A percentile compares a stretch with the other conserved stretches of the same genome.
These are phyloP conservation scores for Cladosporium sp. DNA, from an alignment of 2,329 filamentous ascomycete species.

Conservation along the genomic window DNA sequence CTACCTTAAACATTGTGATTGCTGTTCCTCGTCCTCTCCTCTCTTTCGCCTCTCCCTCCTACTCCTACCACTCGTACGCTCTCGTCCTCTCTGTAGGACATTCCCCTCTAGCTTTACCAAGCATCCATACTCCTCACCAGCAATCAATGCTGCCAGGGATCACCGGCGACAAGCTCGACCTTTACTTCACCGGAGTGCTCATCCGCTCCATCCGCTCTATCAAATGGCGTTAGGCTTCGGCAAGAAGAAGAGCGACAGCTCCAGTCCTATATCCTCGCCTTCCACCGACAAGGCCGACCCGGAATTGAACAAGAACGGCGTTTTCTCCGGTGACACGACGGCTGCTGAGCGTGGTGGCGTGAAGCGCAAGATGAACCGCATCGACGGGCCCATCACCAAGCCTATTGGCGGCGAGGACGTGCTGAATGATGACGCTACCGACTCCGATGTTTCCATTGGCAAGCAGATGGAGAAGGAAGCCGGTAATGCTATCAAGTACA, in stretches of 20 bases:
- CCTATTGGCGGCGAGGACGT: conserved; percentile 33
- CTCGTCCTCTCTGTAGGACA: background rate
- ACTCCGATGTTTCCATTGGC: conserved; percentile 49
- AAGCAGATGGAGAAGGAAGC: conserved; percentile 76
- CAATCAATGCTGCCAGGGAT: conserved; percentile 28
- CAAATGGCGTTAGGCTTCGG: conserved; percentile 52
- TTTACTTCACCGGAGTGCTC: conserved; percentile 33
- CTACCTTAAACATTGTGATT: background rate
- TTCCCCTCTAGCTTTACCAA: background rate
- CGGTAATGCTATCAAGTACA: conserved; percentile 80
- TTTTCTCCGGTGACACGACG: conserved; percentile 26
- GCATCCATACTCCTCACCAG: background rate
- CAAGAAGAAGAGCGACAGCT: conserved; percentile 16
- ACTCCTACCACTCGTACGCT: background rate
- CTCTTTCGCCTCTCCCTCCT: background rate
- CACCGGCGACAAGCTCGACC: conserved; percentile 26
- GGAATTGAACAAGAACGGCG: conserved; percentile 26
- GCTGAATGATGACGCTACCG: conserved; percentile 32
- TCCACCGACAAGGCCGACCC: conserved; percentile 17
- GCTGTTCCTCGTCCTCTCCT: background rate
- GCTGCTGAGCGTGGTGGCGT: conserved; percentile 35
- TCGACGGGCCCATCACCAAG: conserved; percentile 40
- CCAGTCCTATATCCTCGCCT: conserved; percentile 14
- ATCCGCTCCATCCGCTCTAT: conserved; percentile 48
- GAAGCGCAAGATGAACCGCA: conserved; percentile 40